These are phyloP conservation scores for Lasiosphaeria hispida DNA, from an alignment of 495 filamentous ascomycete species.

Conservation along the genomic window DNA sequence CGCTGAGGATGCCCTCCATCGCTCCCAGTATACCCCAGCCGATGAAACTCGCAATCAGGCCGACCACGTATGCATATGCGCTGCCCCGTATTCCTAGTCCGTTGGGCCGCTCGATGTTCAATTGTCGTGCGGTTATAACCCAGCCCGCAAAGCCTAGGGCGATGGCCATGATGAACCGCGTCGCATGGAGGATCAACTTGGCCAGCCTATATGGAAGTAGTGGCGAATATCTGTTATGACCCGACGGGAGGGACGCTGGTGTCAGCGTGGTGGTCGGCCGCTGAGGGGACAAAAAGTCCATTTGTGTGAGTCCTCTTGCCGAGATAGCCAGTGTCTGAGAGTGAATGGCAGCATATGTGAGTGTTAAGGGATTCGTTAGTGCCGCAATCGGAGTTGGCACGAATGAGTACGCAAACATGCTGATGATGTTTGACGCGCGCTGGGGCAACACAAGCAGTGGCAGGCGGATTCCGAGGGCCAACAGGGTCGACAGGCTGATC, in stretches of 20 bases:
- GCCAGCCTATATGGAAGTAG: constrained; percentile 76
- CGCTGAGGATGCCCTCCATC: constrained; percentile 88
- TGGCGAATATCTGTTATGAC: constrained; percentile 41
- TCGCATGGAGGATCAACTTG: constrained; percentile 87
- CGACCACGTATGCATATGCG: constrained; percentile 91
- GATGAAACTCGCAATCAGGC: constrained; percentile 84
- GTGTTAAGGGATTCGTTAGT: constrained; percentile 82
- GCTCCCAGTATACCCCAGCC: constrained; percentile 95
- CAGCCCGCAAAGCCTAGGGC: constrained; percentile 93
- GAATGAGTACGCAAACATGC: constrained; percentile 72
- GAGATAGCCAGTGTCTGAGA: constrained; percentile 74
- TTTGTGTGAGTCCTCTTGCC: constrained; percentile 70
- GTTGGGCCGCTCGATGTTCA: constrained; percentile 52
- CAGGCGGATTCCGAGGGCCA: constrained; percentile 77
- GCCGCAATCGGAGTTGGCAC: constrained; percentile 80
- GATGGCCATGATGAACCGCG: constrained; percentile 82
- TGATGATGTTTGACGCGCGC: constrained; percentile 60
- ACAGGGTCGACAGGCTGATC: constrained; percentile 78
- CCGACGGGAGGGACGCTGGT: constrained; percentile 55
- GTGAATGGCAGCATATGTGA: constrained; percentile 94
- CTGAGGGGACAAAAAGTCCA: constrained; percentile 66
- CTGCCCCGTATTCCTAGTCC: constrained; percentile 59
- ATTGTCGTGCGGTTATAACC: constrained; percentile 83
- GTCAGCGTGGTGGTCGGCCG: constrained; percentile 60
- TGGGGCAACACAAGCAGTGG: constrained; percentile 81